Percentiles rank a stretch among this genome's conserved stretches.
These are phyloP conservation scores for Neltuma alba DNA, from an alignment of 306 rosid genomes.

Conservation along the genomic window DNA sequence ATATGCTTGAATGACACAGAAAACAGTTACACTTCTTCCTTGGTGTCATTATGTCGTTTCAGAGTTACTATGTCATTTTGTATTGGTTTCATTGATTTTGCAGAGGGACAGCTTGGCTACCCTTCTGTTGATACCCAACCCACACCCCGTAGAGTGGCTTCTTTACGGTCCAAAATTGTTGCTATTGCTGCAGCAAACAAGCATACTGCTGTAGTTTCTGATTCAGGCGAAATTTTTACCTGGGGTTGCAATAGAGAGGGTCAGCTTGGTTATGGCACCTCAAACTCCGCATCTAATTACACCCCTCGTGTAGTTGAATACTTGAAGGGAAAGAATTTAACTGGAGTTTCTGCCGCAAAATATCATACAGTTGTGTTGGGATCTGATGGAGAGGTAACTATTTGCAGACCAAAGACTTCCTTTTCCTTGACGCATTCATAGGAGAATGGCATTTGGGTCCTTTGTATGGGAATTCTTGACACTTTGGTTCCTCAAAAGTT, in stretches of 20 bases:
- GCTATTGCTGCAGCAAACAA: constrained; percentile 98
- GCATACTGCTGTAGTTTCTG: constrained; percentile 91
- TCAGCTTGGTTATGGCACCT: constrained; percentile 97
- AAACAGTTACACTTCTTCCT: neutral
- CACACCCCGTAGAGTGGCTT: constrained; percentile 87
- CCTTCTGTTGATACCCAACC: constrained; percentile 95
- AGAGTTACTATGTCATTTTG: neutral
- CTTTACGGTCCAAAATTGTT: constrained; percentile 72
- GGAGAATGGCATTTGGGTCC: neutral
- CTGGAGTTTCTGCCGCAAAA: constrained; percentile 80
- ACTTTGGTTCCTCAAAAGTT: neutral
- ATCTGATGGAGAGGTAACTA: constrained; percentile 91
- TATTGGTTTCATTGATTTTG: constrained; percentile 32
- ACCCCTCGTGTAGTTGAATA: constrained; percentile 87
- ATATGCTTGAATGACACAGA: constrained; percentile 26
- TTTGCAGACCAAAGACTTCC: constrained; percentile 25
- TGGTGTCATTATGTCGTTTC: constrained; percentile 11
- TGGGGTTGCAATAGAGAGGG: constrained; percentile 99
- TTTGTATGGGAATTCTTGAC: neutral
- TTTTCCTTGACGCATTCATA: neutral
- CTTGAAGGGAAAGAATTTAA: constrained; percentile 84
- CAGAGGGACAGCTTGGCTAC: constrained; percentile 99
- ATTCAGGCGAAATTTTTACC: constrained; percentile 84
- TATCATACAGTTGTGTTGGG: constrained; percentile 89
- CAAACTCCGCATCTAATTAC: constrained; percentile 96